Evolutionary conservation across 768 basidiomycete species (phyloP).

Genomic region (Tricholoma sp.): DNA sequence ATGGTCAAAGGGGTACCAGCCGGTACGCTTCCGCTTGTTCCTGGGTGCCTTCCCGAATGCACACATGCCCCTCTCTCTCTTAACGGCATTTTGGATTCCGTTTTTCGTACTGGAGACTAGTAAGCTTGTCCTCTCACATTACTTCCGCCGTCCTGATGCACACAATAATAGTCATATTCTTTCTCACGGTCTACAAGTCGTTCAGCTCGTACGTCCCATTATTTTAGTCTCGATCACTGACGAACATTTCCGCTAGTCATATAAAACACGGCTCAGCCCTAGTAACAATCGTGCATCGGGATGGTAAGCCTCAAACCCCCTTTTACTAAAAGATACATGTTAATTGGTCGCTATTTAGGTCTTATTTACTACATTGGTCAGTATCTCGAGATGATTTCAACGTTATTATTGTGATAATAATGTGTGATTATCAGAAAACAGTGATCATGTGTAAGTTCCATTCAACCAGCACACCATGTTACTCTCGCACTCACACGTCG

Average conservation of each 20-base stretch:
- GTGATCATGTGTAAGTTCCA: slow-evolving; percentile 21
- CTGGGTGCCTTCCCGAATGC: slow-evolving; percentile 1
- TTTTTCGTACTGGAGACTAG: neutral
- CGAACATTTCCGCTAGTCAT: slow-evolving; percentile 10
- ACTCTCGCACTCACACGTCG: neutral
- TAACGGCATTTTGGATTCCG: slow-evolving; percentile 1
- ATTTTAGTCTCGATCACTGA: neutral
- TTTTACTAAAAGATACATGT: neutral
- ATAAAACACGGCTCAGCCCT: neutral
- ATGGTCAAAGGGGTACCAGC: neutral
- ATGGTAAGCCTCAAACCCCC: slow-evolving; percentile 8
- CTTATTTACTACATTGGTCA: slow-evolving; percentile 24
- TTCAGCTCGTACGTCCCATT: neutral
- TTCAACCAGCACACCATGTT: neutral
- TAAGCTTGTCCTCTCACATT: neutral
- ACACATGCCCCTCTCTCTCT: neutral
- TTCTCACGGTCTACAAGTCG: slow-evolving; percentile 5
- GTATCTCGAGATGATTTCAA: neutral
- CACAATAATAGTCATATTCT: neutral
- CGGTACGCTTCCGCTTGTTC: slow-evolving; percentile 3
- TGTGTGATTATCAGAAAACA: neutral
- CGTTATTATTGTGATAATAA: neutral
- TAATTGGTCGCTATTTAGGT: slow-evolving; percentile 9
- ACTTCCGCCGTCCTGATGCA: neutral
- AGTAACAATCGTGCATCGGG: slow-evolving; percentile 9